Conservation (phyloP, 2,329 filamentous ascomycete genomes). For the Davidsoniella australis region DNA sequence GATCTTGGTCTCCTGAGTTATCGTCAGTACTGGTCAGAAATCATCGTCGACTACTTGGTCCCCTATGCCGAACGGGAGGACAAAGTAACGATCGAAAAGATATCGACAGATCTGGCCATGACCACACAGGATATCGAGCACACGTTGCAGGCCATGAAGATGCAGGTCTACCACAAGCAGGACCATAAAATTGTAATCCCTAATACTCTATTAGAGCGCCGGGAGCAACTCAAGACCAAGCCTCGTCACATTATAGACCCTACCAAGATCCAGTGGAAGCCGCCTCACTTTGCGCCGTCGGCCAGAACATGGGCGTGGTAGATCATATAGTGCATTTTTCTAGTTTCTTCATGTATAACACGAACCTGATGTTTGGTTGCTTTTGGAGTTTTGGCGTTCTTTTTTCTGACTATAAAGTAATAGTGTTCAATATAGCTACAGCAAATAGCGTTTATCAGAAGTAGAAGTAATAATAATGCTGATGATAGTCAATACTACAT, state of each 20-base stretch:
- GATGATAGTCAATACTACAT: not conserved
- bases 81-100: constrained; percentile 68
- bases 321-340: not conserved
- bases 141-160: constrained; percentile 81
- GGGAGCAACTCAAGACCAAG: constrained; percentile 67
- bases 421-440: not conserved
- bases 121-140: constrained; percentile 95
- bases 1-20: constrained; percentile 89
- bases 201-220: constrained; percentile 60
- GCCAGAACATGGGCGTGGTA: constrained; percentile 93
- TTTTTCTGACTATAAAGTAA: too few species aligned
- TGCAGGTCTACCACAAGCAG: constrained; percentile 90
- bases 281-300: constrained; percentile 80
- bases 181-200: constrained; percentile 93
- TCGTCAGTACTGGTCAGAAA: constrained; percentile 94
- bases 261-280: constrained; percentile 77
- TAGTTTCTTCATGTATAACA: not conserved
- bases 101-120: constrained; percentile 72
- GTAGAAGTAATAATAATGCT: too few species aligned
- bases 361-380: not conserved
- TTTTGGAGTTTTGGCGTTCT: not conserved
- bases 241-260: constrained; percentile 62
- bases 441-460: too few species aligned
- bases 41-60: constrained; percentile 73
- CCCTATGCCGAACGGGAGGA: constrained; percentile 50